phyloP scores from a whole-genome alignment of 129 eudicot species.

The Daucus carota region DNA sequence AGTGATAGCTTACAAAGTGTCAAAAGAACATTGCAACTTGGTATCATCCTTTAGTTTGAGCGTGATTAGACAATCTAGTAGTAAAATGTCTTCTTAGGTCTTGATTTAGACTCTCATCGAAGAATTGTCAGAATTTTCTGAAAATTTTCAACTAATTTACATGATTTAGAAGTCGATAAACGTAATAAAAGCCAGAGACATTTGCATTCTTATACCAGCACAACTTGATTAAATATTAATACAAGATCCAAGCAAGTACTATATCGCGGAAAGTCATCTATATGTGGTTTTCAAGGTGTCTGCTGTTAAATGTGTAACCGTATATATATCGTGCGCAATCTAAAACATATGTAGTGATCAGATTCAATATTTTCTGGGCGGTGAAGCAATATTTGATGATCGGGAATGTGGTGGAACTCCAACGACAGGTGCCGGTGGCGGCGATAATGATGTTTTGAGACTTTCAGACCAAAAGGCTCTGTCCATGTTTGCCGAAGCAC shows the following conservation, averaged over 20 bases:
- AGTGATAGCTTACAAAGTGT: too few relatives aligned
- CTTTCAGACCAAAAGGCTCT: background rate
- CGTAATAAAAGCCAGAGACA: background rate
- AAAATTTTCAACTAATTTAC: too few relatives aligned
- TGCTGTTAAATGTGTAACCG: too few relatives aligned
- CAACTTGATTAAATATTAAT: background rate
- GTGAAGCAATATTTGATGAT: background rate
- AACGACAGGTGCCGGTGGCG: background rate
- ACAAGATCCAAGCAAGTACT: too few relatives aligned
- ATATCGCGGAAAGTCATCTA: background rate
- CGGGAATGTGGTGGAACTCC: background rate
- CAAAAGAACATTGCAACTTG: too few relatives aligned
- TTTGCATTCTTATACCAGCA: background rate
- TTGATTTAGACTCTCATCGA: too few relatives aligned
- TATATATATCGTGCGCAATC: background rate
- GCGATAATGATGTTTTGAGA: background rate
- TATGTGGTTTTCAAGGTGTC: background rate
- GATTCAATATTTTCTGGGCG: background rate
- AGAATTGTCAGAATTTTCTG: too few relatives aligned
- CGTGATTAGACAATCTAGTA: too few relatives aligned
- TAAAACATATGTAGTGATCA: background rate
- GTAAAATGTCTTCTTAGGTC: too few relatives aligned
- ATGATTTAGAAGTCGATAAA: too few relatives aligned
- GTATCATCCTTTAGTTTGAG: too few relatives aligned
- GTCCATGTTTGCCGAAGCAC: background rate